phyloP scores from a whole-genome alignment of 306 rosid genomes.

The Fragaria nilgerrensis region DNA sequence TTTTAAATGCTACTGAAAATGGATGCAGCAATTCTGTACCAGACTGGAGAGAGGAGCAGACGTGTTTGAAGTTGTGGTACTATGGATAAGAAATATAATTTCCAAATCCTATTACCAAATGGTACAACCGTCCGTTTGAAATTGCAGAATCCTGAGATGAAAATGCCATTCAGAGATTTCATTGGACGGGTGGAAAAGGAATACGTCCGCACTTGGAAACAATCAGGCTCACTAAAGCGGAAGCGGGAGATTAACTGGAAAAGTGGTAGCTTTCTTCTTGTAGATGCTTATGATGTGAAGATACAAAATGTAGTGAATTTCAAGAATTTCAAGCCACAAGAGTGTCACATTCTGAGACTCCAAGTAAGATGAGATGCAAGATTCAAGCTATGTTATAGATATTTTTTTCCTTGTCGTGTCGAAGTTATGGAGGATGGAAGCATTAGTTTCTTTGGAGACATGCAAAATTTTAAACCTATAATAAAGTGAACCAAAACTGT shows the following conservation, averaged over 20 bases:
- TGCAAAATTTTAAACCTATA: background rate
- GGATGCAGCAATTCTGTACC: conserved; percentile 8
- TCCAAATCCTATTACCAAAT: conserved; percentile 46
- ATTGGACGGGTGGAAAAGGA: conserved; percentile 25
- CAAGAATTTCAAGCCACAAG: conserved; percentile 24
- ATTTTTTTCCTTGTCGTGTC: background rate
- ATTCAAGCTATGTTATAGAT: background rate
- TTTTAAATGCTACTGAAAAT: background rate
- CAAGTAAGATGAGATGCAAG: conserved; percentile 36
- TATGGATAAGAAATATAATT: conserved; percentile 9
- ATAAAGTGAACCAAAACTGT: background rate
- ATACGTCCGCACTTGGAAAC: conserved; percentile 8
- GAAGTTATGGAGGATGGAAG: background rate
- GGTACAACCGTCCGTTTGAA: conserved; percentile 32
- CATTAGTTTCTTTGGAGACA: background rate
- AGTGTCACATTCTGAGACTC: conserved; percentile 50
- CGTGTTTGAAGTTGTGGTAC: background rate
- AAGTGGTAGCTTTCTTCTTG: conserved; percentile 25
- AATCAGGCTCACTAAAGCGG: conserved; percentile 11
- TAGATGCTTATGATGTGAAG: conserved; percentile 33
- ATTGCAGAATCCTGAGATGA: conserved; percentile 13
- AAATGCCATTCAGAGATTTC: conserved; percentile 37
- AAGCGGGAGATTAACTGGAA: conserved; percentile 40
- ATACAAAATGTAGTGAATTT: conserved; percentile 27
- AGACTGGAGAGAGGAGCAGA: conserved; percentile 24